These are phyloP conservation scores for Thuja plicata DNA, from an alignment of 83 land plant genomes.

Conservation along the genomic window DNA sequence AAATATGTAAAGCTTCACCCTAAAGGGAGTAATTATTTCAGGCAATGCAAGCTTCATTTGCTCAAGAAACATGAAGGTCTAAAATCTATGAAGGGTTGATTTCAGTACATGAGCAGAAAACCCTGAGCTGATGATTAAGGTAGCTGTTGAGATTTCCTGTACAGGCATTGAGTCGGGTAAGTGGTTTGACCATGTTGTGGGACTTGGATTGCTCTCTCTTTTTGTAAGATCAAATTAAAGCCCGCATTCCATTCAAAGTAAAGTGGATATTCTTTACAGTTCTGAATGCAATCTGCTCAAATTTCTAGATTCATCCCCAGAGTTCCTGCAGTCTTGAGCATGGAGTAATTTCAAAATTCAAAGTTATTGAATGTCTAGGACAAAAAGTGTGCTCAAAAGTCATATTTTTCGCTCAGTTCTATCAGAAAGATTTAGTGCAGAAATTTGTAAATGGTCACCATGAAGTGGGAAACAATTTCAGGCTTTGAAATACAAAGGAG, in stretches of 20 bases:
- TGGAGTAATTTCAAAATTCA: constrained; percentile 35
- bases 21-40: constrained; percentile 14
- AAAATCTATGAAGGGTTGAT: no score
- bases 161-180: no score
- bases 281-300: constrained; percentile 30
- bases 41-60: neutral
- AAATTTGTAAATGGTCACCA: neutral
- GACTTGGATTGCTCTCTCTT: no score
- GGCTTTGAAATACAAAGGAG: neutral
- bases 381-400: constrained; percentile 15
- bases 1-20: constrained; percentile 37
- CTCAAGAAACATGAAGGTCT: no score
- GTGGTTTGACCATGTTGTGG: no score
- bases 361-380: constrained; percentile 40
- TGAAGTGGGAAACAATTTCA: neutral
- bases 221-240: constrained; percentile 19
- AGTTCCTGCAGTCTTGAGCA: constrained; percentile 20
- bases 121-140: no score
- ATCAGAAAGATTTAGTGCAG: neutral
- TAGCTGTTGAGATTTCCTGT: no score
- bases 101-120: no score
- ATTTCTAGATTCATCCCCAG: constrained; percentile 29
- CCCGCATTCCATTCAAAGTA: constrained; percentile 26
- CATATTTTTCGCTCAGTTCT: constrained; percentile 10
- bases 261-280: constrained; percentile 36